Evolutionary conservation across 2,329 filamentous ascomycete species (phyloP).

Genomic region (Geosmithia putterillii): DNA sequence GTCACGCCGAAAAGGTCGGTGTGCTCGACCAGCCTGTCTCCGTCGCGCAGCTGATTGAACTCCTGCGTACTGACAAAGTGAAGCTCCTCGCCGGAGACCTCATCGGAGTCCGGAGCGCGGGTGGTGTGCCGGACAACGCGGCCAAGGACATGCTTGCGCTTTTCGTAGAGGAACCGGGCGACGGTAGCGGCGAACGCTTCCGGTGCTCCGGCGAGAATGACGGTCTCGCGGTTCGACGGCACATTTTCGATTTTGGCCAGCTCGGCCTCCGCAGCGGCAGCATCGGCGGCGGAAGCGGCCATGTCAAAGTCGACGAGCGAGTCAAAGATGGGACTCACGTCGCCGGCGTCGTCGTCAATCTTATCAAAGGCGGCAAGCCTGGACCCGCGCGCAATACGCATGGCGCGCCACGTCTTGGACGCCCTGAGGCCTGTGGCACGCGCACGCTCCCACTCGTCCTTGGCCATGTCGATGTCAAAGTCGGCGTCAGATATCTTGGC

Average conservation of each 20-base stretch:
- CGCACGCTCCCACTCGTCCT: constrained; percentile 44
- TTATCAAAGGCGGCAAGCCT: constrained; percentile 74
- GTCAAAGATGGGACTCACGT: constrained; percentile 46
- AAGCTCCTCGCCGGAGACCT: constrained; percentile 37
- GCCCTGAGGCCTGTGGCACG: constrained; percentile 57
- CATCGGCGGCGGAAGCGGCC: constrained; percentile 18
- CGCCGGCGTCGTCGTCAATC: constrained; percentile 76
- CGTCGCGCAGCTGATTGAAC: constrained; percentile 46
- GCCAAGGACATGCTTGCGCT: constrained; percentile 54
- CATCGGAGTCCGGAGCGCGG: constrained; percentile 32
- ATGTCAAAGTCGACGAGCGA: constrained; percentile 28
- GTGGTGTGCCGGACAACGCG: constrained; percentile 43
- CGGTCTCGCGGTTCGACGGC: constrained; percentile 36
- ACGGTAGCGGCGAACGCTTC: constrained; percentile 19
- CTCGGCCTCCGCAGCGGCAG: constrained; percentile 16
- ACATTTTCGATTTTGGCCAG: constrained; percentile 8
- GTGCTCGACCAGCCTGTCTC: constrained; percentile 47
- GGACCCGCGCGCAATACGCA: constrained; percentile 65
- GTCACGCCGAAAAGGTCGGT: constrained; percentile 29
- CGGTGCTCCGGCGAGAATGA: constrained; percentile 29
- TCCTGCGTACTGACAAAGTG: constrained; percentile 43
- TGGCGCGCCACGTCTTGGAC: constrained; percentile 81
- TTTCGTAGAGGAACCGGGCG: constrained; percentile 51
- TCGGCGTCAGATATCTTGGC: constrained; percentile 66
- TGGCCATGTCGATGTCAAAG: constrained; percentile 76